These are phyloP conservation scores for Corchorus capsularis DNA, from an alignment of 345 rosid genomes.

Conservation along the genomic window DNA sequence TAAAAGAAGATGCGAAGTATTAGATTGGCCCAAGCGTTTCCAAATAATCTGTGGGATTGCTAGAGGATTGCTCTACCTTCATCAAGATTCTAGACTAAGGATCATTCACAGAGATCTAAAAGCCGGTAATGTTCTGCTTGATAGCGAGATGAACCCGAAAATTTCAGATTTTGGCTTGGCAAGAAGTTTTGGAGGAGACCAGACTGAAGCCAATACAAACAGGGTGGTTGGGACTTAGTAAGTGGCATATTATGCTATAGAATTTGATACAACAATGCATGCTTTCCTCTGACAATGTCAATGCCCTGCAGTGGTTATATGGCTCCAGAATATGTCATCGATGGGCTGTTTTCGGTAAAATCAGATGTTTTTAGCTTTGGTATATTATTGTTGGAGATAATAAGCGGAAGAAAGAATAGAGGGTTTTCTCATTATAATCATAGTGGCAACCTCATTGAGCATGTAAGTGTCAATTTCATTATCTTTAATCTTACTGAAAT, in stretches of 20 bases:
- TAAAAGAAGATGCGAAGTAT: background rate
- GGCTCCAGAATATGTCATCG: background rate
- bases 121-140: constrained; percentile 37
- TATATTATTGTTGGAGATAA: background rate
- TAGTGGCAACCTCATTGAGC: constrained; percentile 8
- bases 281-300: background rate
- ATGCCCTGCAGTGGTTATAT: background rate
- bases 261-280: background rate
- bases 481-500: too few relatives aligned
- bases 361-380: constrained; percentile 7
- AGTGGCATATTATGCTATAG: constrained; percentile 6
- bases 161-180: constrained; percentile 46
- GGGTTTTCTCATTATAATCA: background rate
- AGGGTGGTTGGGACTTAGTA: constrained; percentile 14
- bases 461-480: background rate
- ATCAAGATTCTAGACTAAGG: constrained; percentile 45
- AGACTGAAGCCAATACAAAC: constrained; percentile 22
- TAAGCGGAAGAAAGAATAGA: background rate
- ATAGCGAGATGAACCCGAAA: constrained; percentile 42
- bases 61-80: constrained; percentile 46
- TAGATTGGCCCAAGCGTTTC: constrained; percentile 37
- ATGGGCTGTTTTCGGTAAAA: background rate
- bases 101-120: constrained; percentile 30
- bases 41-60: constrained; percentile 42
- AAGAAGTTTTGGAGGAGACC: constrained; percentile 36